Base-by-base conservation (phyloP, 164 flowering plant species). In the Kingdonia uniflora region DNA sequence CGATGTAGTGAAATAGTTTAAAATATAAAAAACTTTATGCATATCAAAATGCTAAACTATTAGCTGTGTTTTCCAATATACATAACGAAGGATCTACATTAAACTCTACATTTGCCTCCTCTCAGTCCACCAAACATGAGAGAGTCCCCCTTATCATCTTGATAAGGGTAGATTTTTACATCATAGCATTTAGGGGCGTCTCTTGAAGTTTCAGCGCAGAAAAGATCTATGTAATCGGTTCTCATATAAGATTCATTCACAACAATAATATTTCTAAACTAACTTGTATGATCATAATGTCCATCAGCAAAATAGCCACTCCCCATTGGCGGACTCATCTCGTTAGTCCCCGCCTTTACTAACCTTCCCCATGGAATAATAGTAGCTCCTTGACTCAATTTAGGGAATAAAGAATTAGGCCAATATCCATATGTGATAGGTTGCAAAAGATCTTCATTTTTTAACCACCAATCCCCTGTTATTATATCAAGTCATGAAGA, bases 351-450 rank as follows among this genome's bases (percentile, higher is more conserved):
- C 15, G 40, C 38, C 26, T 26, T 2, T 11, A 10, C 21, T 3
- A 2, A 1, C 2, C 48, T 38, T 55, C 40, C 24, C 58, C 58
- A 55, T 6, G 42, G n/a, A 37, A 51, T 22, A 51, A 1, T n/a
- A 11, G 12, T 1, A 8, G 24, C 54, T 16, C 54, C 48, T 1
- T 26, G 11, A 10, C 6, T 12, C 1, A 42, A 5, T 5, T 0
- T 1, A 11, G 37, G 38, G 0, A 55, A 22, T 17, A 55, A 11
- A 15, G 15, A 37, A 2, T 25, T 19, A 19, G 58, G 58, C 50
- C 58, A 55, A 12, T 55, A 55, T 11, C 58, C 58, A n/a, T n/a
- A n/a, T n/a, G n/a, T n/a, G n/a, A n/a, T n/a, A 10, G 43, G 15
- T 2, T 15, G n/a, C 11, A 1, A 5, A 12, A 17, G 6, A 10